Percentiles rank a stretch among this genome's conserved stretches.
Conservation (phyloP, 805 yeast genomes). For the Sugiyamaella lignohabitans region DNA sequence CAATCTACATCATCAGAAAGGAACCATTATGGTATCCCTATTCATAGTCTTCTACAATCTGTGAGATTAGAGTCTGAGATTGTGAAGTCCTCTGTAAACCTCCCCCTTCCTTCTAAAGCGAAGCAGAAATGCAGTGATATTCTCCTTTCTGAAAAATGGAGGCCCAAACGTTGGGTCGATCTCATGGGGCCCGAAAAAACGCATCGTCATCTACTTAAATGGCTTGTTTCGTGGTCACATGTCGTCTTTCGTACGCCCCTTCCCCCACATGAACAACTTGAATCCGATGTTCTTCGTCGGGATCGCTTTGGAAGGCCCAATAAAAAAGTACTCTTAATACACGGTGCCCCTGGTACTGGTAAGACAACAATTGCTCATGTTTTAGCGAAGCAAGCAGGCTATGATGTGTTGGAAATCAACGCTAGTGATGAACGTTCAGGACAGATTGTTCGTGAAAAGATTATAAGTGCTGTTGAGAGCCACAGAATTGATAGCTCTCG, state of each 20-base stretch:
- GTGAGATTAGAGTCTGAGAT: constrained; percentile 3
- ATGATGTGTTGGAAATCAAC: constrained; percentile 73
- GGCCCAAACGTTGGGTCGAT: constrained; percentile 59
- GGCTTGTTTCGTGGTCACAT: constrained; percentile 65
- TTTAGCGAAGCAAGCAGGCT: constrained; percentile 75
- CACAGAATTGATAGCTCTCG: constrained; percentile 50
- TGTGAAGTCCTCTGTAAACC: not conserved
- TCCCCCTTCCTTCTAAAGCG: not conserved
- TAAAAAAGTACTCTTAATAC: constrained; percentile 61
- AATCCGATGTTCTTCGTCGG: constrained; percentile 1
- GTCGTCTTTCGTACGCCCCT: constrained; percentile 45
- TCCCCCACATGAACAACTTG: constrained; percentile 1
- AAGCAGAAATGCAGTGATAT: not conserved
- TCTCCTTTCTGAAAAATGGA: constrained; percentile 59
- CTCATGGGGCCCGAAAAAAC: constrained; percentile 62
- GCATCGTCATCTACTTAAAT: constrained; percentile 51
- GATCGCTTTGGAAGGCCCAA: constrained; percentile 57
- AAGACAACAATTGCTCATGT: constrained; percentile 86
- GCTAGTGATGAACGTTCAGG: constrained; percentile 78
- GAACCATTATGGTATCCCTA: constrained; percentile 18
- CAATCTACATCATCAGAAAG: constrained; percentile 2
- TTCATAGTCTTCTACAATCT: constrained; percentile 12
- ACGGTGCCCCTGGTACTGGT: constrained; percentile 93
- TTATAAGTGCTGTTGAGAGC: constrained; percentile 57
- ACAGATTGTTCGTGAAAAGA: constrained; percentile 45